Evolutionary conservation across 768 basidiomycete genomes (phyloP).

Genomic region (Psilocybe subaeruginosa): DNA sequence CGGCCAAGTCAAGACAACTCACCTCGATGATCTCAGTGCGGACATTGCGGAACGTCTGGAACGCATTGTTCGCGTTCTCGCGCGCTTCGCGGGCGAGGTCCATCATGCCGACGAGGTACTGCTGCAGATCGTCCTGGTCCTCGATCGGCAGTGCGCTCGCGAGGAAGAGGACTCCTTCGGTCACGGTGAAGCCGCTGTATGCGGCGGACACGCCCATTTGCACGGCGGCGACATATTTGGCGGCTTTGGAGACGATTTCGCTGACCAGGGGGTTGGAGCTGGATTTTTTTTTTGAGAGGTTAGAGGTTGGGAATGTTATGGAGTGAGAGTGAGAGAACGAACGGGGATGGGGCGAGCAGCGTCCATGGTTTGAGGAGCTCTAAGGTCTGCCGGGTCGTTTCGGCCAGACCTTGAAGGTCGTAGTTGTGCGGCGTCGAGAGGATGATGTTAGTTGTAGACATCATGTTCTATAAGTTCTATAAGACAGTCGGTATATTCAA

Average conservation of each 20-base stretch:
- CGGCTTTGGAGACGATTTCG: constrained; percentile 6
- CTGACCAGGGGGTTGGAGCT: neutral
- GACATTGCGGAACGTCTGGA: constrained; percentile 11
- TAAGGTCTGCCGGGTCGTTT: constrained; percentile 7
- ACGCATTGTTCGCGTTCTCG: constrained; percentile 12
- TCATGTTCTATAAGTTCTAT: neutral
- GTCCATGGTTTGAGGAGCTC: constrained; percentile 13
- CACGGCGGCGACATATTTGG: constrained; percentile 9
- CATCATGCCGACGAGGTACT: constrained; percentile 16
- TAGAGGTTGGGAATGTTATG: neutral
- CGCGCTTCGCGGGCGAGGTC: constrained; percentile 11
- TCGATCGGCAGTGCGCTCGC: constrained; percentile 9
- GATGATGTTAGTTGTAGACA: constrained; percentile 8
- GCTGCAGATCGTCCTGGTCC: constrained; percentile 12
- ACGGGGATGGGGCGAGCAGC: constrained; percentile 1
- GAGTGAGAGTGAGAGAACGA: neutral
- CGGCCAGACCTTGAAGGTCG: constrained; percentile 9
- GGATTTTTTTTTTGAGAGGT: neutral
- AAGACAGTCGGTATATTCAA: too few relatives aligned
- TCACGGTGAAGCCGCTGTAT: constrained; percentile 18
- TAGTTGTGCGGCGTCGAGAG: constrained; percentile 11
- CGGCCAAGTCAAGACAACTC: neutral
- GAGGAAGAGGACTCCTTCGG: constrained; percentile 17
- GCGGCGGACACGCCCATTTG: constrained; percentile 14
- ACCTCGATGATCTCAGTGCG: constrained; percentile 11